Evolutionary conservation across 768 basidiomycete genomes (phyloP), one percentile per base, ranked within the genome.

Genomic region (Ramaria sp.): DNA sequence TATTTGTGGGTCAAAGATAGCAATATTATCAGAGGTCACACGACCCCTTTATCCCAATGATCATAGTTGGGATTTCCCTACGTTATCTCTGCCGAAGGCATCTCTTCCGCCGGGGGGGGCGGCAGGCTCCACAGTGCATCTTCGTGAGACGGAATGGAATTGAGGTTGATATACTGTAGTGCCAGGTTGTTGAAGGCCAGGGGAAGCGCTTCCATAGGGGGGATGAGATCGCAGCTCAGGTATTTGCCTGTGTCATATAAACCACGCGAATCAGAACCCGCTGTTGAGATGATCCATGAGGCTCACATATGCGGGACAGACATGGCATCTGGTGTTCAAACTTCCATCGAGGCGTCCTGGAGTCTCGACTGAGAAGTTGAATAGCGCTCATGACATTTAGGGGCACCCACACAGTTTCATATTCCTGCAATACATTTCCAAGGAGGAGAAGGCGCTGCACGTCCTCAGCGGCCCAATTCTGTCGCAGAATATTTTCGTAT

Each of bases 181-280:
- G 83, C 73, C 33, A 76, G 78, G 66, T 77, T 84, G 64, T 81
- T 86, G 72, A 88, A 88, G 17, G 85, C 84, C 19, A 78, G 76
- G 19, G 82, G 77, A 70, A 75, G 81, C 6, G 68, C 58, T 22
- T 60, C 59, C n/a, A 76, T 78, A 38, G 68, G 60, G 60, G 82
- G 83, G 51, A 88, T 71, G 13, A 76, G 68, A 10, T 65, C 68
- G 62, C 69, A 74, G 45, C 72, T 69, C 48, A 86, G 65, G 58
- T 74, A 65, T 37, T 79, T 78, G 10, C 72, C 83, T 86, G 61
- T 47, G 43, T 55, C 45, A 49, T 30, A n/a, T 53, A 48, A 49
- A 41, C 46, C 50, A 59, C 45, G 27, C 53, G 50, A 55, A 54
- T 33, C 30, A 20, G 47, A n/a, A 49, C 22, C 22, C 41, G 51